Base-by-base conservation (phyloP, 2,329 filamentous ascomycete species). In the Hymenoscyphus scutula region DNA sequence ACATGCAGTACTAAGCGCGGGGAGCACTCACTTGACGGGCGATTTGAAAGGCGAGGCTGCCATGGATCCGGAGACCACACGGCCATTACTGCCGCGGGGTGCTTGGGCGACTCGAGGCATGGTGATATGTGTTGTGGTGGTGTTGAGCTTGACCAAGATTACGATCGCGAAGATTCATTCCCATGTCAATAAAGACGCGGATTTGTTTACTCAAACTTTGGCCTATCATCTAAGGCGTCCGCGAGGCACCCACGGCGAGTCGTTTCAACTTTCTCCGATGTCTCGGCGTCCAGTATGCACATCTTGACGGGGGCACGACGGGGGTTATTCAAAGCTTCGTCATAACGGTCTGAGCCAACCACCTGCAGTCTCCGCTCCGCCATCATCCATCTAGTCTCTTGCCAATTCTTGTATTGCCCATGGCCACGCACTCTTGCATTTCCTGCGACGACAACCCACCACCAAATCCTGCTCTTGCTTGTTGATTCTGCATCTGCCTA, bases 91-190 rank as follows among this genome's bases (percentile, higher is more conserved):
- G 58, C 71, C 71, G 66, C 74, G 74, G 27, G 77, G 76, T 8
- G 75, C 74, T 65, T 81, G 81, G 70, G 79, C 80, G 61, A 84
- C 79, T 75, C 83, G 82, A 76, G 83, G 82, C 83, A 86, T 86
- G 10, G 59, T 67, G 56, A 34, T 34, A 13, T 58, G 25, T 60
- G 58, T 61, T 38, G 56, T 61, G 56, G 41, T 53, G 45, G 27
- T 57, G n/a, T 57, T 34, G 23, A 34, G 5, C 23, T 38, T 38
- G 4, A 15, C 29, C 10, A 5, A 58, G 38, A 45, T 58, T 23
- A 2, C 51, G 29, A 15, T 59, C 4, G 41, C 29, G 51, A 53
- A 45, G 58, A 63, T 53, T 60, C 65, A 64, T 32, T 17, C 38
- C 55, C 25, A 32, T 17, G 56, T 32, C 11, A 34, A 56, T 34